Conservation (phyloP, 192 early-diverging fungal genomes). For the Spizellomyces sp. region DNA sequence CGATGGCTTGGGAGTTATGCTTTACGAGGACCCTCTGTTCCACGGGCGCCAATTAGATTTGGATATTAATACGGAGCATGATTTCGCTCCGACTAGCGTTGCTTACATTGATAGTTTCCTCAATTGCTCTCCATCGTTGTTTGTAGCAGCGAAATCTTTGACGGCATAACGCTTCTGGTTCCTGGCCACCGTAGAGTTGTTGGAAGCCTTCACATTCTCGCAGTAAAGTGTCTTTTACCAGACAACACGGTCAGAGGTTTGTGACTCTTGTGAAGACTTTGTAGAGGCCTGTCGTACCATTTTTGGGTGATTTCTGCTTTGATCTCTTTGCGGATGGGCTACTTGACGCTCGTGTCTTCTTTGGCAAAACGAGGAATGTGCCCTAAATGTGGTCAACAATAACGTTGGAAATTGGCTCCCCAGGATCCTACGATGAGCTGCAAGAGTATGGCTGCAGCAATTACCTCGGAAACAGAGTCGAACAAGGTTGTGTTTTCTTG, state of each 20-base stretch:
- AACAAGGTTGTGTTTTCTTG: not conserved
- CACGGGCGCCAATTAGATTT: not conserved
- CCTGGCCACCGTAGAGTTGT: conserved; percentile 58
- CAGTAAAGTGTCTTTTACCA: not conserved
- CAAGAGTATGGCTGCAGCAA: not conserved
- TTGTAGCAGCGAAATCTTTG: conserved; percentile 2
- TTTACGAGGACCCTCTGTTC: conserved; percentile 52
- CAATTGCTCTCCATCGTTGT: conserved; percentile 4
- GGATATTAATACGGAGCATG: not conserved
- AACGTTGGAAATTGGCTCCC: not conserved
- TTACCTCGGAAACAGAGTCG: not conserved
- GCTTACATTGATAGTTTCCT: conserved; percentile 22
- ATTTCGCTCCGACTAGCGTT: not conserved
- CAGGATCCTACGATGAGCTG: not conserved
- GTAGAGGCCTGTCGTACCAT: not conserved
- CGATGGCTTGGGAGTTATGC: conserved; percentile 61
- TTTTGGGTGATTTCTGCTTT: not conserved
- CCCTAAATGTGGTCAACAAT: not conserved
- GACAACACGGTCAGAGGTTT: not conserved
- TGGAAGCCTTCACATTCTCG: conserved; percentile 58
- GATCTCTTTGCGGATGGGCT: not conserved
- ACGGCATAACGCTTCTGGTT: conserved; percentile 52
- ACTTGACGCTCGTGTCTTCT: not conserved
- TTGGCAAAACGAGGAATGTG: conserved; percentile 12
- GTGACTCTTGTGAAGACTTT: not conserved